A percentile compares a stretch with the other conserved stretches of the same genome.
Evolutionary conservation across 2,329 filamentous ascomycete genomes (phyloP).

Genomic region (Cryphonectria carpinicola): DNA sequence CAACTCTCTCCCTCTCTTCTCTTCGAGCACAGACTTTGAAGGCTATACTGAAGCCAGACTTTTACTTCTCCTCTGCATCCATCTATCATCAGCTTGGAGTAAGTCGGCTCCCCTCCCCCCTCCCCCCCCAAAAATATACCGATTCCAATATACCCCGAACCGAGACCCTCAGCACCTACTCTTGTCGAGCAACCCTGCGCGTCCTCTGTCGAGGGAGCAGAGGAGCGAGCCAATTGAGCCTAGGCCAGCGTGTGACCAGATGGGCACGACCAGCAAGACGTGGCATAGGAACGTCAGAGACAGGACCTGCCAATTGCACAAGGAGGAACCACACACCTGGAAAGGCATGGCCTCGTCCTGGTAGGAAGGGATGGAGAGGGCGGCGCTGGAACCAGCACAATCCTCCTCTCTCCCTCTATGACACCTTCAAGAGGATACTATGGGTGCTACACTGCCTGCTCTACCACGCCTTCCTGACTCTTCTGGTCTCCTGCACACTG

Average conservation of each 20-base stretch:
- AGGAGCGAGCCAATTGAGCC: neutral
- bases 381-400: neutral
- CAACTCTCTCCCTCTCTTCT: neutral
- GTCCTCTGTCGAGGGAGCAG: neutral
- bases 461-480: conserved; percentile 17
- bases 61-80: neutral
- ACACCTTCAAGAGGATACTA: neutral
- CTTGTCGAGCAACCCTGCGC: neutral
- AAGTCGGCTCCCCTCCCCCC: neutral
- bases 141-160: neutral
- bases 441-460: neutral
- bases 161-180: neutral
- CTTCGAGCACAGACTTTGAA: neutral
- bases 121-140: neutral
- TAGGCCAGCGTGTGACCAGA: neutral
- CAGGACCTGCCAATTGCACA: neutral
- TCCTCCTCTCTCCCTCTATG: neutral
- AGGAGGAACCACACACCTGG: neutral
- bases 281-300: neutral
- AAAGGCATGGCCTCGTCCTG: neutral
- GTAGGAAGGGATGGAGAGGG: neutral
- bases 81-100: neutral
- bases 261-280: neutral
- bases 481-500: neutral
- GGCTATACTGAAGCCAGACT: neutral